Conservation (phyloP, 2,329 filamentous ascomycete genomes). For the Ascochyta viciae-villosae region DNA sequence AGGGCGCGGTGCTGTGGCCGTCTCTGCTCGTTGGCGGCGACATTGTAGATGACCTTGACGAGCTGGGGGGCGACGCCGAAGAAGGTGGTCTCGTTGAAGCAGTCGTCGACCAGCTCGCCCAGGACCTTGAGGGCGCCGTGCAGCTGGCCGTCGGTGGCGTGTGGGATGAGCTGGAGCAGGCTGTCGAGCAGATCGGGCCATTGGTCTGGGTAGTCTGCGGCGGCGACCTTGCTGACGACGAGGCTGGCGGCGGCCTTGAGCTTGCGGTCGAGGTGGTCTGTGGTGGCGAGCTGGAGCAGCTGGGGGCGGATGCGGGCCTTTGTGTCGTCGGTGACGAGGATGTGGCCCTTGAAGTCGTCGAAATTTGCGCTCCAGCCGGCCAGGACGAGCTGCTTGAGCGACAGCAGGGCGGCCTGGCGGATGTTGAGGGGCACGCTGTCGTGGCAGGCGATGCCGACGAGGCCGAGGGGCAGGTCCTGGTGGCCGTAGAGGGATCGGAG, state of each 20-base stretch:
- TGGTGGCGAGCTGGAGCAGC: constrained; percentile 79
- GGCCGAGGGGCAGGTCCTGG: constrained; percentile 76
- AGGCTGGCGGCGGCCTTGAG: constrained; percentile 89
- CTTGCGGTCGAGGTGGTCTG: constrained; percentile 77
- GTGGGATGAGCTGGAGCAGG: constrained; percentile 78
- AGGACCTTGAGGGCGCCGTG: constrained; percentile 91
- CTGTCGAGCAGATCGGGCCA: constrained; percentile 90
- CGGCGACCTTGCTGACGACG: constrained; percentile 91
- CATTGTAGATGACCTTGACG: constrained; percentile 80
- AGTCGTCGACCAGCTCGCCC: constrained; percentile 88
- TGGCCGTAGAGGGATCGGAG: constrained; percentile 74
- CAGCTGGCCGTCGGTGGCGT: constrained; percentile 77
- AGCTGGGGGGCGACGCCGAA: constrained; percentile 88
- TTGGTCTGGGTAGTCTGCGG: constrained; percentile 88
- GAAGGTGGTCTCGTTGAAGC: constrained; percentile 93
- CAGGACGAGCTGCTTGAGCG: constrained; percentile 83
- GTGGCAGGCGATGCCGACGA: constrained; percentile 82
- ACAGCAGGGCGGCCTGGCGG: constrained; percentile 82
- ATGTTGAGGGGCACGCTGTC: constrained; percentile 74
- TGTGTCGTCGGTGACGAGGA: constrained; percentile 74
- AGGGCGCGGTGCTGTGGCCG: constrained; percentile 81
- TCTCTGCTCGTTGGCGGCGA: constrained; percentile 77
- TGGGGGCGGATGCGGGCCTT: constrained; percentile 76
- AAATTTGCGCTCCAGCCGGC: constrained; percentile 81
- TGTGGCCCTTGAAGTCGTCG: constrained; percentile 71